Conservation (phyloP, 305 asterid genomes). For the Vinca major region DNA sequence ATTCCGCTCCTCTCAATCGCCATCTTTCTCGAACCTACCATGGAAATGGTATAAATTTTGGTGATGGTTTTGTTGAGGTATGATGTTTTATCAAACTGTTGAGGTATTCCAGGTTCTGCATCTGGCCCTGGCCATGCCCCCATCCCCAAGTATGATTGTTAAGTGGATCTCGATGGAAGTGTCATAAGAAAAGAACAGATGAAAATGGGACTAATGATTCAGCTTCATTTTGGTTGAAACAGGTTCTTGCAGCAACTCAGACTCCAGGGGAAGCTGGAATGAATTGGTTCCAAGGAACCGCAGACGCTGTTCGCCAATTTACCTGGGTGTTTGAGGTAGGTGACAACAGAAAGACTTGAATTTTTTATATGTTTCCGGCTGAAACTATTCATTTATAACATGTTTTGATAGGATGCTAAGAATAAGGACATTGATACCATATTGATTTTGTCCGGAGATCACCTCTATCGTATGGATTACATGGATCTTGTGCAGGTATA, state of each 20-base stretch:
- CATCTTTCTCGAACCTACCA: conserved; percentile 86
- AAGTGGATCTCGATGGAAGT: no score
- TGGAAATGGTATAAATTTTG: conserved; percentile 84
- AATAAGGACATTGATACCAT: conserved; percentile 74
- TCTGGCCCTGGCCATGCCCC: no score
- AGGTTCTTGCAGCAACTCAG: conserved; percentile 98
- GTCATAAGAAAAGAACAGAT: no score
- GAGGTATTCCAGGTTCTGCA: no score
- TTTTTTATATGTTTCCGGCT: not conserved
- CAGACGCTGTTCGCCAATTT: conserved; percentile 96
- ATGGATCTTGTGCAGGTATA: conserved; percentile 86
- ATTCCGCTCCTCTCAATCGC: conserved; percentile 88
- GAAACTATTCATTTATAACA: conserved; percentile 7
- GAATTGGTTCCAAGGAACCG: conserved; percentile 95
- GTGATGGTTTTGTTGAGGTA: conserved; percentile 96
- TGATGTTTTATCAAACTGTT: no score
- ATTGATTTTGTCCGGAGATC: conserved; percentile 86
- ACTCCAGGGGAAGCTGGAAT: conserved; percentile 84
- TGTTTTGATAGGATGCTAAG: conserved; percentile 55
- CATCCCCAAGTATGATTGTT: no score
- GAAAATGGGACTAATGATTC: no score
- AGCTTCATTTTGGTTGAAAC: no score
- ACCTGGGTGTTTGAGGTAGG: conserved; percentile 85
- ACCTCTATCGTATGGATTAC: conserved; percentile 93
- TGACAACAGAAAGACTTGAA: no score